Evolutionary conservation across 805 yeast genomes (phyloP).

Genomic region (Candida takata): DNA sequence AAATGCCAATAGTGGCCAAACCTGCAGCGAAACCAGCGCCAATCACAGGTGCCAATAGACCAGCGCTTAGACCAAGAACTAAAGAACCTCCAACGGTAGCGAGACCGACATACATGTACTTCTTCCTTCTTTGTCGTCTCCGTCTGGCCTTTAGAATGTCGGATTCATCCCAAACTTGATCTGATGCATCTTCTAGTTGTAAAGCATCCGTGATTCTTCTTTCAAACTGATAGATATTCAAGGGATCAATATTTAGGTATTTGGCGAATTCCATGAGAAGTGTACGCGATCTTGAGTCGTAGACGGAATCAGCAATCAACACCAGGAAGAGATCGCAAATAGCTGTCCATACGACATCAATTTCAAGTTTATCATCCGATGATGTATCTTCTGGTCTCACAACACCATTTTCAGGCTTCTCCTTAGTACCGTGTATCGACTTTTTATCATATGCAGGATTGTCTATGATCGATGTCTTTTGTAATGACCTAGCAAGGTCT

Average conservation of each 20-base stretch:
- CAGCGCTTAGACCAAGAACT: conserved; percentile 92
- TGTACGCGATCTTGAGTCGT: conserved; percentile 84
- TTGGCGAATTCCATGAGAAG: conserved; percentile 64
- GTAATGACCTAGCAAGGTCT: conserved; percentile 63
- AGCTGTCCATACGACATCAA: conserved; percentile 89
- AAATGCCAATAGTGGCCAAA: conserved; percentile 84
- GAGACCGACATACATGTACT: conserved; percentile 81
- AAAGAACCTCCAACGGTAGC: conserved; percentile 96
- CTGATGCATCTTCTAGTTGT: conserved; percentile 79
- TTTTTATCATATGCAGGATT: conserved; percentile 38
- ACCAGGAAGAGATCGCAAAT: conserved; percentile 84
- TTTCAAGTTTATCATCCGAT: conserved; percentile 36
- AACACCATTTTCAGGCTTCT: conserved; percentile 4
- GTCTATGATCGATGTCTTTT: conserved; percentile 40
- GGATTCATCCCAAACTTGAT: conserved; percentile 67
- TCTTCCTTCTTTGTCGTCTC: conserved; percentile 55
- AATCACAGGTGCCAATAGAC: conserved; percentile 92
- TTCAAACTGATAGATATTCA: conserved; percentile 85
- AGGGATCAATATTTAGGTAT: conserved; percentile 45
- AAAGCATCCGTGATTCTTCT: conserved; percentile 83
- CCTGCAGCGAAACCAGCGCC: conserved; percentile 99
- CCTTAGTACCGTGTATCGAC: neutral
- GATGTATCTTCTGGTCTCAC: conserved; percentile 17
- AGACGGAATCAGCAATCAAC: conserved; percentile 73
- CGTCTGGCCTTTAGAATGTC: conserved; percentile 65